phyloP scores from a whole-genome alignment of 2,329 filamentous ascomycete species.

The Trichoderma sp. region DNA sequence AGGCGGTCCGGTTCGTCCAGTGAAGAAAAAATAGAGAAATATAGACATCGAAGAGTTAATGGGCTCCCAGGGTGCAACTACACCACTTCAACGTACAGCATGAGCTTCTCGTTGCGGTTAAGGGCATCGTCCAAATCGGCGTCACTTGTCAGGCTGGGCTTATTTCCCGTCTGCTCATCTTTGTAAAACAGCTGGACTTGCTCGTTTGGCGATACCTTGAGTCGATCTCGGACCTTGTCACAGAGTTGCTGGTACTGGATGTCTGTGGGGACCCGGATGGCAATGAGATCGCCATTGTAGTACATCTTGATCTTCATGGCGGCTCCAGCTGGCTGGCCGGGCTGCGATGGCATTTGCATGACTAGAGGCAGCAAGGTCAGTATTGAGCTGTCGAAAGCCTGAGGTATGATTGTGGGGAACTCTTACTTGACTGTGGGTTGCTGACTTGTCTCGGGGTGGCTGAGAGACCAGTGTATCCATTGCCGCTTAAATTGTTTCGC shows the following conservation, averaged over 20 bases:
- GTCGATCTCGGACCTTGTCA: slow-evolving; percentile 79
- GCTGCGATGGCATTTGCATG: slow-evolving; percentile 30
- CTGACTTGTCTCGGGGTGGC: slow-evolving; percentile 45
- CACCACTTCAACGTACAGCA: slow-evolving; percentile 65
- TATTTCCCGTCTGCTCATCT: slow-evolving; percentile 75
- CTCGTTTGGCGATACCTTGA: slow-evolving; percentile 69
- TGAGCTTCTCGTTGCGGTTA: slow-evolving; percentile 81
- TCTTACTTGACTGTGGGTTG: slow-evolving; percentile 41
- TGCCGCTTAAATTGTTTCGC: slow-evolving; percentile 59
- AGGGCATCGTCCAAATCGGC: slow-evolving; percentile 79
- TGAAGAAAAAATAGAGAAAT: not conserved
- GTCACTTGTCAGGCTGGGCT: slow-evolving; percentile 73
- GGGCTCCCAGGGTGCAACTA: slow-evolving; percentile 30
- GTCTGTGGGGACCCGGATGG: slow-evolving; percentile 81
- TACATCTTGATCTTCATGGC: slow-evolving; percentile 90
- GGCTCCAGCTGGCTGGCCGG: slow-evolving; percentile 11
- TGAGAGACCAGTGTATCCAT: slow-evolving; percentile 53
- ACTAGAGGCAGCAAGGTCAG: not conserved
- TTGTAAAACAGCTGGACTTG: slow-evolving; percentile 79
- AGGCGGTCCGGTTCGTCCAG: not conserved
- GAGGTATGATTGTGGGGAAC: not conserved
- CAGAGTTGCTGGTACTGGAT: slow-evolving; percentile 75
- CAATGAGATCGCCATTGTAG: slow-evolving; percentile 87
- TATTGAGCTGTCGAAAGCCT: not conserved
- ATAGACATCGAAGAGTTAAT: slow-evolving; percentile 20